Base-by-base conservation (phyloP, 805 yeast genomes). In the Nakazawaea peltata region DNA sequence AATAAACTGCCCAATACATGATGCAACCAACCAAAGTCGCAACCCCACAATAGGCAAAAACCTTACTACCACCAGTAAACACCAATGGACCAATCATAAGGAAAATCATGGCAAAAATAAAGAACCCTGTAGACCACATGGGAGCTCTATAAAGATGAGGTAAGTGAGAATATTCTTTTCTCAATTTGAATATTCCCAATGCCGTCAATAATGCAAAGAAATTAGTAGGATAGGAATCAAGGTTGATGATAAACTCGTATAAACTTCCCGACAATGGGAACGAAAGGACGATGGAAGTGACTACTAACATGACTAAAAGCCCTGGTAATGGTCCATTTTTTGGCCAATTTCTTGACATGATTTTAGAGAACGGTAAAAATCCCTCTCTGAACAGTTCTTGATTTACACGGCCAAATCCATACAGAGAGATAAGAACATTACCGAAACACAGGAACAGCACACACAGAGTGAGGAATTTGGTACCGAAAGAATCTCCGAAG, bases 341-440 rank as follows among this genome's bases (percentile, higher is more conserved):
- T 1, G 77, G 78, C 61, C 66, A 63, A 42, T 76, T 76, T 5
- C 73, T 65, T 1, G 81, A 73, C 67, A 76, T 57, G 22, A 57
- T 43, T 16, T 45, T 48, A 3, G 78, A 65, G 37, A 59, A 71
- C 8, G 85, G 85, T 11, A 76, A 47, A 38, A 63, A 71, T 0
- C 83, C 83, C 44, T 76, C 82, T 38, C 80, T 59, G 44, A 77
- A 75, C 4, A 71, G 70, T 50, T 77, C 83, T 48, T 77, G 85
- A 42, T 72, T 72, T 59, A 72, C 69, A 48, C 85, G 60, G 0
- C 81, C 72, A 9, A 73, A 59, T 4, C 76, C 65, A 48, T 76
- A 77, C 13, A 74, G 44, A 1, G 74, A 79, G 9, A 77, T 82
- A 50, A 75, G 67, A 3, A 77, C 70, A 45, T 77, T 77, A 0